Percentiles rank a stretch among this genome's conserved stretches.
Evolutionary conservation across 176 grass and related monocot genomes (phyloP).

Genomic region (Chloris gayana): DNA sequence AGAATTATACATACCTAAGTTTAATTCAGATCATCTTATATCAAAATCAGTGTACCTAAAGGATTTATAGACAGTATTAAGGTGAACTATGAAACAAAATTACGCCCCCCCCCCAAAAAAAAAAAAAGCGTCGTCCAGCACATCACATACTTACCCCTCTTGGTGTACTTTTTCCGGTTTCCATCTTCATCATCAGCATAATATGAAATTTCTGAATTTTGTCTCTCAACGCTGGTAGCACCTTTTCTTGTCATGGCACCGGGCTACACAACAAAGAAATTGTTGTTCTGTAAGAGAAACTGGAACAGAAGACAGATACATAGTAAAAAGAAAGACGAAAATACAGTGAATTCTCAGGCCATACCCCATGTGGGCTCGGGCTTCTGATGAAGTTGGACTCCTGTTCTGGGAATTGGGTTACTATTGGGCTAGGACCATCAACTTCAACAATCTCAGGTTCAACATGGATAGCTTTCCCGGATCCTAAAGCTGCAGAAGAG

Average conservation of each 20-base stretch:
- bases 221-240: constrained; percentile 69
- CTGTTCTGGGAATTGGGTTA: constrained; percentile 67
- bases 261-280: constrained; percentile 56
- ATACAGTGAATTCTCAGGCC: constrained; percentile 13
- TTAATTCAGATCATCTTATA: not conserved
- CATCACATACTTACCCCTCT: constrained; percentile 76
- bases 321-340: constrained; percentile 2
- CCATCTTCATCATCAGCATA: constrained; percentile 97
- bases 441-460: constrained; percentile 97
- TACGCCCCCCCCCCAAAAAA: no score
- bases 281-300: not conserved
- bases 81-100: not conserved
- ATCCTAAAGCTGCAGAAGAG: constrained; percentile 40
- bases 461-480: constrained; percentile 37
- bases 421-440: constrained; percentile 67
- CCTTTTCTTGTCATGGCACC: constrained; percentile 88
- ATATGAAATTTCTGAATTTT: constrained; percentile 91
- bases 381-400: constrained; percentile 73
- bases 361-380: constrained; percentile 70
- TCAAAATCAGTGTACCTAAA: not conserved
- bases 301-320: constrained; percentile 10
- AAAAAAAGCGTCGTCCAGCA: constrained; percentile 16
- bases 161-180: constrained; percentile 89
- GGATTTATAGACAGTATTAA: not conserved
- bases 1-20: not conserved